Conservation (phyloP, 805 yeast genomes). For the Blastobotrys robertii region DNA sequence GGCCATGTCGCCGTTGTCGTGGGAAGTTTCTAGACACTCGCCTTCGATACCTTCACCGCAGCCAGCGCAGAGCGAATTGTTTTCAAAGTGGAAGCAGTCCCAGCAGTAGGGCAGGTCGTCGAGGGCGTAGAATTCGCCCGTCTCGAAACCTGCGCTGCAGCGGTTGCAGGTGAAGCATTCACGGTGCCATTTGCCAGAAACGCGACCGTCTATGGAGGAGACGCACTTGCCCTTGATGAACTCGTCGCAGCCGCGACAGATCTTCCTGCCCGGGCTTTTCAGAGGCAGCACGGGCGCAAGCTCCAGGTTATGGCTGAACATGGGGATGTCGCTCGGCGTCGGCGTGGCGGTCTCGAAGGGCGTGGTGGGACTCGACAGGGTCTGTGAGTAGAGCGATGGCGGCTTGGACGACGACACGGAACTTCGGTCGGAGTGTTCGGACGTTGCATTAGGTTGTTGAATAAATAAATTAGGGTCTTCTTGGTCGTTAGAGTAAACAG, state of each 20-base stretch:
- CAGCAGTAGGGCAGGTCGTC: constrained; percentile 78
- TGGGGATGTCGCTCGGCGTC: neutral
- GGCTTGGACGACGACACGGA: neutral
- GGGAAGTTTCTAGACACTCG: constrained; percentile 59
- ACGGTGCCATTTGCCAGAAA: constrained; percentile 85
- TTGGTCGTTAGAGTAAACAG: constrained; percentile 2
- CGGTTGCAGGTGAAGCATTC: constrained; percentile 67
- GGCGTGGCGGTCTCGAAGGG: constrained; percentile 1
- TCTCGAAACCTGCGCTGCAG: constrained; percentile 43
- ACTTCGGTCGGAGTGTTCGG: neutral
- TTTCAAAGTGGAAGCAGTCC: constrained; percentile 61
- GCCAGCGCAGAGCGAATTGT: constrained; percentile 61
- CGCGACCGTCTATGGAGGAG: constrained; percentile 63
- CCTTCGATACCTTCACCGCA: constrained; percentile 84
- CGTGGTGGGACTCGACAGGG: neutral
- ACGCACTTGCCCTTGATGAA: constrained; percentile 57
- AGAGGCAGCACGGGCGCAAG: neutral
- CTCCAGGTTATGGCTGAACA: neutral
- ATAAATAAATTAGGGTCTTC: neutral
- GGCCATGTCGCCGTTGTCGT: neutral
- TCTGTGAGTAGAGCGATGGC: constrained; percentile 1
- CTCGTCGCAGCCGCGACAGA: constrained; percentile 62
- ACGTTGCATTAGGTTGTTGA: neutral
- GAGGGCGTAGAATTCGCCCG: constrained; percentile 47
- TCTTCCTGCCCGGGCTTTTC: constrained; percentile 2